Conservation (phyloP, 345 rosid species). For the Sonneratia caseolaris region DNA sequence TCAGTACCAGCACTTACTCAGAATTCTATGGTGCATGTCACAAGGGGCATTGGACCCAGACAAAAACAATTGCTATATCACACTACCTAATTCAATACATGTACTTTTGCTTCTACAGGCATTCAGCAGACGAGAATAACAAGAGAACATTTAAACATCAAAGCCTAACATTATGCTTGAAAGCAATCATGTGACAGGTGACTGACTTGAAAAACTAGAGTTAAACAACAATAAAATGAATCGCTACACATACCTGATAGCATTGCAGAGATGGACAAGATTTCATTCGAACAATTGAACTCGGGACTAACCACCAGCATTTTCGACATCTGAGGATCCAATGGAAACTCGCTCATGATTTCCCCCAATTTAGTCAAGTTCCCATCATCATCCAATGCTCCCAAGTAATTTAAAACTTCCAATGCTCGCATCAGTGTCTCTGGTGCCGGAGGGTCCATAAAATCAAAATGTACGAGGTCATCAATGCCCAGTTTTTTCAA, state of each 20-base stretch:
- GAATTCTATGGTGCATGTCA: slow-evolving; percentile 75
- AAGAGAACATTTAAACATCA: background rate
- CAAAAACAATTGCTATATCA: slow-evolving; percentile 74
- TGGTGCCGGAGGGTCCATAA: slow-evolving; percentile 97
- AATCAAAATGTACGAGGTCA: slow-evolving; percentile 84
- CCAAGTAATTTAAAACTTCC: slow-evolving; percentile 84
- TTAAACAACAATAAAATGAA: slow-evolving; percentile 7
- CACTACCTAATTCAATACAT: slow-evolving; percentile 39
- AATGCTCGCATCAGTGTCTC: slow-evolving; percentile 93
- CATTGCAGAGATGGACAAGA: slow-evolving; percentile 87
- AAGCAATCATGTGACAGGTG: background rate
- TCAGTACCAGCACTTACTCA: slow-evolving; percentile 94
- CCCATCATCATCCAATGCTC: slow-evolving; percentile 92
- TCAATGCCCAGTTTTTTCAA: slow-evolving; percentile 90
- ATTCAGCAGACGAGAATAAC: background rate
- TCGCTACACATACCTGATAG: slow-evolving; percentile 60
- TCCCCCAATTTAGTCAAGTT: slow-evolving; percentile 83
- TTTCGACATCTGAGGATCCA: slow-evolving; percentile 94
- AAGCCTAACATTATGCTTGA: too few relatives aligned
- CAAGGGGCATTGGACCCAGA: slow-evolving; percentile 75
- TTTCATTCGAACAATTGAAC: slow-evolving; percentile 96
- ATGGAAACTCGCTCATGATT: slow-evolving; percentile 95
- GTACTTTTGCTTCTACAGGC: background rate
- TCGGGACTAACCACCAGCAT: slow-evolving; percentile 93
- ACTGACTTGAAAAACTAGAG: background rate